phyloP scores from a whole-genome alignment of 176 grass and related monocot species.

The Alopecurus myosuroides region DNA sequence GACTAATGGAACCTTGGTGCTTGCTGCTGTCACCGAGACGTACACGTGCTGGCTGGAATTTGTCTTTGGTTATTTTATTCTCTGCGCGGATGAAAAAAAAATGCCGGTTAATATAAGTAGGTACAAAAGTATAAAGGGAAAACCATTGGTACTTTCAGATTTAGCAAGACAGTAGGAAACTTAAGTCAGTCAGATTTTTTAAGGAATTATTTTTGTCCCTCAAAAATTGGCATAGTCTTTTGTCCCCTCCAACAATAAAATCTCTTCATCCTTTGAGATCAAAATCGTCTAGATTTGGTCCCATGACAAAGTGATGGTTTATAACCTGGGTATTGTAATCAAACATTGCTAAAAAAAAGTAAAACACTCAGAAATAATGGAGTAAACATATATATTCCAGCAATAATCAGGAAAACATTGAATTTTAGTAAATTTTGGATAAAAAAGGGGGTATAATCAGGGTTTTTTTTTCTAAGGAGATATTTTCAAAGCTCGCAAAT shows the following conservation, averaged over 20 bases:
- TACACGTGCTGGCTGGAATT: background rate
- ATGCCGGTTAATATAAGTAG: background rate
- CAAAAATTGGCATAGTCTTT: background rate
- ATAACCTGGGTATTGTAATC: background rate
- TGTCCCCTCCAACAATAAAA: background rate
- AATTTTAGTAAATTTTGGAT: no score
- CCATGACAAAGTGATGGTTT: no score
- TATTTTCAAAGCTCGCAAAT: background rate
- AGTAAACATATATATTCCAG: background rate
- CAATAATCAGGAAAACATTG: background rate
- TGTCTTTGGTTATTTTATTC: background rate
- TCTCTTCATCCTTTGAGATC: background rate
- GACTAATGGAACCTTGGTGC: background rate
- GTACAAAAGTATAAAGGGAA: background rate
- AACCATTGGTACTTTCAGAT: background rate
- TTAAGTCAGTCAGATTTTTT: no score
- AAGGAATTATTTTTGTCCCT: no score
- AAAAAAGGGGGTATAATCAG: background rate
- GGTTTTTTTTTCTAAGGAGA: background rate
- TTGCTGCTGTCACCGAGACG: background rate
- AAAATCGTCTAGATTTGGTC: no score
- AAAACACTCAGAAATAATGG: background rate
- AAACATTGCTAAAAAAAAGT: background rate
- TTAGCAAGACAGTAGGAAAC: no score
- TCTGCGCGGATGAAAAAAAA: background rate